These are phyloP conservation scores for Barnettozyma vustinii DNA, from an alignment of 805 yeast genomes.

Conservation along the genomic window DNA sequence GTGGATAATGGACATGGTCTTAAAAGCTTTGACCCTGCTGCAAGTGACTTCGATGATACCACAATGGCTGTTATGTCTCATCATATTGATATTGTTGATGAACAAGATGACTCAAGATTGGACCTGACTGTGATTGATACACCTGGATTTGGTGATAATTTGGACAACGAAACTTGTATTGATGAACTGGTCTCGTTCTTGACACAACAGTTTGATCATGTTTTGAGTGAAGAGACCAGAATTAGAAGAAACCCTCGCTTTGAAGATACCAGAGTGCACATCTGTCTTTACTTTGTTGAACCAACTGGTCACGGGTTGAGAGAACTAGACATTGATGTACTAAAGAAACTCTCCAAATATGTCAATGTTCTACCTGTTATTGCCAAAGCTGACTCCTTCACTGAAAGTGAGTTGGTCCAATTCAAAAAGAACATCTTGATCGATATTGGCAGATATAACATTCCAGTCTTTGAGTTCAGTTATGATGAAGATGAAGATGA, in stretches of 20 bases:
- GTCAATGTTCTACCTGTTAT: constrained; percentile 72
- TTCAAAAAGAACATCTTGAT: constrained; percentile 56
- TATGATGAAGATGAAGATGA: constrained; percentile 72
- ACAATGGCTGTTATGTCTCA: constrained; percentile 73
- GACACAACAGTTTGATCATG: constrained; percentile 73
- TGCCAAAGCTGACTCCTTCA: constrained; percentile 67
- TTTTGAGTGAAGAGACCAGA: constrained; percentile 81
- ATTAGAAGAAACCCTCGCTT: constrained; percentile 82
- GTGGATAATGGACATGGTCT: constrained; percentile 35
- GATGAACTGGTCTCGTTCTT: constrained; percentile 59
- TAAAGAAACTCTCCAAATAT: constrained; percentile 65
- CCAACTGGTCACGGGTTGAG: constrained; percentile 77
- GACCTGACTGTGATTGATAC: constrained; percentile 63
- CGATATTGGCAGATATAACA: constrained; percentile 63
- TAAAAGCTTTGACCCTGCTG: constrained; percentile 54
- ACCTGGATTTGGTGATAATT: constrained; percentile 71
- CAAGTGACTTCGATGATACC: constrained; percentile 55
- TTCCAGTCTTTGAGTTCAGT: constrained; percentile 70
- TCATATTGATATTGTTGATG: constrained; percentile 47
- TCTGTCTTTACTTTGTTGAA: constrained; percentile 64
- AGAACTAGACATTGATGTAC: constrained; percentile 66
- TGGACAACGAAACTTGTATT: constrained; percentile 63
- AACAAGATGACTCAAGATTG: constrained; percentile 54
- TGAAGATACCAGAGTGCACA: constrained; percentile 73
- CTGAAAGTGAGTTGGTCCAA: constrained; percentile 47